phyloP scores from a whole-genome alignment of 2,329 filamentous ascomycete genomes.

The Beauveria asiatica region DNA sequence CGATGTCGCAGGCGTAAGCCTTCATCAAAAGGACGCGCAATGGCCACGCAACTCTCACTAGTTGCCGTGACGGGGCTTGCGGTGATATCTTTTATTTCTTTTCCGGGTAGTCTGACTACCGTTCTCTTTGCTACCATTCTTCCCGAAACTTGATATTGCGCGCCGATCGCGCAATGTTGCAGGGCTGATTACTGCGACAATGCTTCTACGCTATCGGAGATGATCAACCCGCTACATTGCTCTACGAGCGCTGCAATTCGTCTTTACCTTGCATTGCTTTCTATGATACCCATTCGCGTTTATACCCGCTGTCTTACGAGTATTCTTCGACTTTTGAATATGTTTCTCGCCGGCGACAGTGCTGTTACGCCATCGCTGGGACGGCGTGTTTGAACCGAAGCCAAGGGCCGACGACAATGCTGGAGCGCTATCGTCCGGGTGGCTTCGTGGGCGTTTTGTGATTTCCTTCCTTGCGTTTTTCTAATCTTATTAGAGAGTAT shows the following conservation, averaged over 20 bases:
- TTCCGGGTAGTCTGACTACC: conserved; percentile 30
- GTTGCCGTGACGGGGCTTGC: conserved; percentile 12
- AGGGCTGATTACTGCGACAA: conserved; percentile 31
- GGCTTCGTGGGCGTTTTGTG: conserved; percentile 38
- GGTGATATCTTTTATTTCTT: conserved; percentile 10
- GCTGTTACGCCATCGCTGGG: conserved; percentile 48
- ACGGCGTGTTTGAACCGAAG: conserved; percentile 44
- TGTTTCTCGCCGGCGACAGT: conserved; percentile 43
- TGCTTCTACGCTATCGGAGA: conserved; percentile 44
- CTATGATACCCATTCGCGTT: conserved; percentile 38
- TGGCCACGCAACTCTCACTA: conserved; percentile 23
- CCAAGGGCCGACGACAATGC: conserved; percentile 41
- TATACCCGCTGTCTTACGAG: conserved; percentile 37
- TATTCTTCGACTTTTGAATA: conserved; percentile 14
- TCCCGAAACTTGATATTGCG: neutral
- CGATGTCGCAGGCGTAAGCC: conserved; percentile 19
- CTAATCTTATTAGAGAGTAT: neutral
- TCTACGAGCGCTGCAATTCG: neutral
- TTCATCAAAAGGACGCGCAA: conserved; percentile 11
- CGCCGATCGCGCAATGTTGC: neutral
- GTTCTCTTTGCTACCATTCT: conserved; percentile 21
- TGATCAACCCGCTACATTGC: neutral
- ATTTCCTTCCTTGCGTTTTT: conserved; percentile 5
- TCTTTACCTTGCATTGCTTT: conserved; percentile 18
- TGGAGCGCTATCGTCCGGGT: conserved; percentile 41